phyloP scores from a whole-genome alignment of 257 asterid species.

The Petunia axillaris region DNA sequence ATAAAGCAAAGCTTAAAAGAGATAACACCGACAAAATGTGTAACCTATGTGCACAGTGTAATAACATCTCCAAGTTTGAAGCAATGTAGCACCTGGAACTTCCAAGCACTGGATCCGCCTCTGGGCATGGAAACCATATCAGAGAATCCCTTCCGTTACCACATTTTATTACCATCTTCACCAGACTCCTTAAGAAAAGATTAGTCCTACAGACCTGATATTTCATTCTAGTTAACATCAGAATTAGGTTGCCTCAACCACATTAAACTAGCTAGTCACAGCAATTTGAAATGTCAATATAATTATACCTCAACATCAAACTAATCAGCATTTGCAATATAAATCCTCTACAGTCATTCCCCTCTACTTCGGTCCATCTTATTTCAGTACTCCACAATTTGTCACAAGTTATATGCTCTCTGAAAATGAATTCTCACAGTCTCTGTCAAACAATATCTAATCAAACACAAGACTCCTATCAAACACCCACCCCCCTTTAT shows the following conservation, averaged over 20 bases:
- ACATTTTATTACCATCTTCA: constrained; percentile 14
- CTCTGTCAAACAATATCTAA: background rate
- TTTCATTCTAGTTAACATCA: constrained; percentile 9
- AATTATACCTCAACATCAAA: background rate
- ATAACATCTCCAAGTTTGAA: no score
- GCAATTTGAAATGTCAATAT: background rate
- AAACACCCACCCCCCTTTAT: background rate
- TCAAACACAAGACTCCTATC: background rate
- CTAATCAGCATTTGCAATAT: background rate
- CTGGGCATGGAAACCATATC: background rate
- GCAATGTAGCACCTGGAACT: no score
- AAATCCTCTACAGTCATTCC: background rate
- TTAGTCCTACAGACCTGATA: background rate
- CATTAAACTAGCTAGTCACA: background rate
- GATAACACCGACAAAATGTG: no score
- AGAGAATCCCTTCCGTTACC: background rate
- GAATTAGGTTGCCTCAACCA: background rate
- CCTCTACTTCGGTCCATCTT: background rate
- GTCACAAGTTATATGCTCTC: background rate
- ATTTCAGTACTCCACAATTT: background rate
- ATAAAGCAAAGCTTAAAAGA: no score
- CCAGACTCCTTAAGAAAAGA: background rate
- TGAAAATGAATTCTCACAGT: background rate
- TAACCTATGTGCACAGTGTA: no score
- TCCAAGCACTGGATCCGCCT: no score